Evolutionary conservation across 257 asterid species (phyloP), one percentile per base, ranked within the genome.

Genomic region (Solanum stenotomum): DNA sequence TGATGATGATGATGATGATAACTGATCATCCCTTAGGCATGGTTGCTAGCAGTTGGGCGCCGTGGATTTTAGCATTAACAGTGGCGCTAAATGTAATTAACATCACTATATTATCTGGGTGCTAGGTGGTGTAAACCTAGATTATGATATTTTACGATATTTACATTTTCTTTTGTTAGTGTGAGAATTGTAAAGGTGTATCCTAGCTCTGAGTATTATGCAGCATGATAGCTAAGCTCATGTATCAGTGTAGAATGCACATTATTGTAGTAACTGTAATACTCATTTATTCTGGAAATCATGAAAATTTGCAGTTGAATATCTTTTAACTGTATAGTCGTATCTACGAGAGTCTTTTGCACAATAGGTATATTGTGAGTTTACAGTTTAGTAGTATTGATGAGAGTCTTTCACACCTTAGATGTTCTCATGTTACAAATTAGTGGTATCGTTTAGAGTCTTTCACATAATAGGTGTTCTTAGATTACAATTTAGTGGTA

Each of bases 1-100:
- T 75, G 93, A 95, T 61, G 97, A 94, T 78, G 97, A 94, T 78
- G 89, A 88, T 75, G 89, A 88, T 8, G 98, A 97, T 87, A 94
- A 90, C 92, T 92, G 85, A 74, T 23, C 34, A 49, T 49, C 52
- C 52, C 86, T n/a, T 44, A 35, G 67, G 38, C 87, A 37, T 74
- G 85, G 86, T 37, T 63, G 44, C 74, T 71, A 70, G 87, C 18
- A 25, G 38, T 82, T 42, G 68, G n/a, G 65, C n/a, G 31, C 16
- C 10, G 25, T 2, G 12, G 52, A 82, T 38, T 29, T 82, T 82
- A 82, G 46, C 71, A 20, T 82, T 49, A 49, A 20, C 42, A 10
- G 42, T 49, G 31, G 71, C 25, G 20, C 8, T 49, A 82, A 82
- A 31, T 82, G 71, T 52, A 82, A 52, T 82, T 82, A 82, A 52